Evolutionary conservation across 495 filamentous ascomycete genomes (phyloP).

Genomic region (Halenospora varia): DNA sequence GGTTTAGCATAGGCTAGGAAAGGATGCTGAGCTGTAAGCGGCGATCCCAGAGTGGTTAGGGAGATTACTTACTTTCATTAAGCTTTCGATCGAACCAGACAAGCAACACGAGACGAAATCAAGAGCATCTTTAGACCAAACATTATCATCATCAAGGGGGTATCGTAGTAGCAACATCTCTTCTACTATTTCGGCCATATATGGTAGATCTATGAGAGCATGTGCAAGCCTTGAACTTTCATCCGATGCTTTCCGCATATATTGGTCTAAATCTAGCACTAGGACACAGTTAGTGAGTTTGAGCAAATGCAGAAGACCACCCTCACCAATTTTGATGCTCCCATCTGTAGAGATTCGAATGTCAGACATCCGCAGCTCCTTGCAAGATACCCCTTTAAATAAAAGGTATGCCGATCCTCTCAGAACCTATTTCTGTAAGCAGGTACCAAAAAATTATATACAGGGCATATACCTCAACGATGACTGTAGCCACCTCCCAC

Average conservation of each 20-base stretch:
- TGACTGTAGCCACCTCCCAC: not conserved
- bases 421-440: not conserved
- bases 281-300: too few relatives aligned
- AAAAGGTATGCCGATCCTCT: not conserved
- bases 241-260: not conserved
- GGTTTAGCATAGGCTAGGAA: not conserved
- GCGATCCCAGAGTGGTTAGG: not conserved
- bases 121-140: not conserved
- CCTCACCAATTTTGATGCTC: not conserved
- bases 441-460: not conserved
- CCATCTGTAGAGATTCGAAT: not conserved
- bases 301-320: too few relatives aligned
- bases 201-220: not conserved
- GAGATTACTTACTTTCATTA: not conserved
- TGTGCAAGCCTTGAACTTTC: not conserved
- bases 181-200: not conserved
- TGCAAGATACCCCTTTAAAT: not conserved
- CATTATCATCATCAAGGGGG: not conserved
- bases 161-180: not conserved
- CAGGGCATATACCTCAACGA: not conserved
- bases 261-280: not conserved
- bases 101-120: not conserved
- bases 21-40: not conserved
- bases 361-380: not conserved
- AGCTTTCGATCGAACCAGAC: not conserved